Base-by-base conservation (phyloP, 2,329 filamentous ascomycete species). In the Colletotrichum incanum region DNA sequence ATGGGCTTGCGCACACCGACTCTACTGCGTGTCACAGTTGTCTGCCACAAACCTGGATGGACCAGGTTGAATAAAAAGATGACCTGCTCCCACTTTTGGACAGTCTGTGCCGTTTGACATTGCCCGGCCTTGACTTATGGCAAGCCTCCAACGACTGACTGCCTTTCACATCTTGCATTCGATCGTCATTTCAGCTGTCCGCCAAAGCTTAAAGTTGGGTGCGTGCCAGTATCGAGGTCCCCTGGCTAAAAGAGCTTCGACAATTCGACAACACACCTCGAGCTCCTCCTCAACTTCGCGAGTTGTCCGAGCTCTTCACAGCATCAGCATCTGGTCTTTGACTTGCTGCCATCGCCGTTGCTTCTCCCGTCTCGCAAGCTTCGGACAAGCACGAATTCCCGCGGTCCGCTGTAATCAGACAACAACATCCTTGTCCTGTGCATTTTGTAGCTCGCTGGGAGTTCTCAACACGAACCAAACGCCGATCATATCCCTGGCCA, bases 141-240 rank as follows among this genome's bases (percentile, higher is more conserved):
- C 50, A 58, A 58, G 65, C 39, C 23, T 50, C 37, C 52, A 12
- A 12, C 55, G 59, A 61, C 64, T 43, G 20, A 61, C 64, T 43
- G 20, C 34, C 43, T 49, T 71, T 59, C 23, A 9, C 11, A 37
- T 55, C 20, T 58, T 47, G 65, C 49, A 28, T 60, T 67, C 55
- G 49, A 71, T 63, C 37, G 56, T 58, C 50, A 50, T 71, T 52
- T 63, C 65, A 59, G 34, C 67, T 55, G 61, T 43, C 55, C 11
- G 20, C 28, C 67, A 55, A 60, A 67, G 39, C 43, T 37, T 66
- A 39, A 43, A 37, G 18, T 28, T 9, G 37, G 55, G 23, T 43
- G 18, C 55, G 37, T 59, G 23, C 37, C 58, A 47, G 20, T 12
- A 34, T 61, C 28, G 8, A 49, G n/a, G 58, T 5, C 28, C 16